A percentile compares a stretch with the other conserved stretches of the same genome.
phyloP scores from a whole-genome alignment of 805 yeast genomes.

The Spathaspora girioi region DNA sequence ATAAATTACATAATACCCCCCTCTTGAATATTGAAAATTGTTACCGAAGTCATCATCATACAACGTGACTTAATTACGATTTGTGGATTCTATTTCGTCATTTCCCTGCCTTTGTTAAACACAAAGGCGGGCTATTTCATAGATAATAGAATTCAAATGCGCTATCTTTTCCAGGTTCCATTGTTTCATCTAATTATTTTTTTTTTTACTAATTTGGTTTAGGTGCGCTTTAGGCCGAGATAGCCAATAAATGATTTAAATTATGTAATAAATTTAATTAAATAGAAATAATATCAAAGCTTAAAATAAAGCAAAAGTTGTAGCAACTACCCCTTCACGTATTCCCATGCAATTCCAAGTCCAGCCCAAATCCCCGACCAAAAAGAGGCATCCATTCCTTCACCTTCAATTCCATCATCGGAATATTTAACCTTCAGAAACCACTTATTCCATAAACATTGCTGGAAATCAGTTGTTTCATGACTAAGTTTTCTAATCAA shows the following conservation, averaged over 20 bases:
- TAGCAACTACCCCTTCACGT: background rate
- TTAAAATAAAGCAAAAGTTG: background rate
- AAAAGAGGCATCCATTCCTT: too few species aligned
- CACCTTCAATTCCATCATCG: too few species aligned
- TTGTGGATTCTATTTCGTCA: background rate
- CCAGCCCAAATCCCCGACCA: conserved; percentile 14
- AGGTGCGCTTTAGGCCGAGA: background rate
- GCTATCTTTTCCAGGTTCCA: background rate
- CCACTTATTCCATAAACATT: conserved; percentile 19
- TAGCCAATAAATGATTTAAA: background rate
- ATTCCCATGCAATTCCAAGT: background rate
- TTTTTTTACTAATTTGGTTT: background rate
- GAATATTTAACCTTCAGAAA: conserved; percentile 30
- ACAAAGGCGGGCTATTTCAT: background rate
- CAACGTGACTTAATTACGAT: background rate
- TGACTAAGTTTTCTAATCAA: conserved; percentile 62
- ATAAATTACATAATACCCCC: too few species aligned
- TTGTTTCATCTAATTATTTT: background rate
- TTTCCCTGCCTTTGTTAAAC: background rate
- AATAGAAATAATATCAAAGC: background rate
- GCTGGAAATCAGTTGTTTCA: conserved; percentile 20
- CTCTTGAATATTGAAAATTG: background rate
- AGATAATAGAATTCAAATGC: background rate
- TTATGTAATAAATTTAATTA: background rate
- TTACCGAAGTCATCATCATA: background rate